Percentiles rank a stretch among this genome's conserved stretches.
These are phyloP conservation scores for Penicillium pancosmium DNA, from an alignment of 495 filamentous ascomycete species.

Conservation along the genomic window DNA sequence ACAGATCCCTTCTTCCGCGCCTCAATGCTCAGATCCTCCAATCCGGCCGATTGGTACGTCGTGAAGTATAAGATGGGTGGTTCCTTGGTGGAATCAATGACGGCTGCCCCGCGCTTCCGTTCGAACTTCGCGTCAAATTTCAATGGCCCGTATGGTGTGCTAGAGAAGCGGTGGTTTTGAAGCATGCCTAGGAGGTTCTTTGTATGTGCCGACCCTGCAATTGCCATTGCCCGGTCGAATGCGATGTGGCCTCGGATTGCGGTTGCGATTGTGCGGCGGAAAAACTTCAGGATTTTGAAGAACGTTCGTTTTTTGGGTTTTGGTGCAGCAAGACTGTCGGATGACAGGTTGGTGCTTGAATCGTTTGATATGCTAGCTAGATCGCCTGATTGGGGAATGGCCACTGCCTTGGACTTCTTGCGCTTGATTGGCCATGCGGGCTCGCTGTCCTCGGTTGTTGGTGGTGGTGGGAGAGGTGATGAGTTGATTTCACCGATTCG, in stretches of 20 bases:
- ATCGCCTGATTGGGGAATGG: conserved; percentile 16
- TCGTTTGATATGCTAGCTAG: conserved; percentile 14
- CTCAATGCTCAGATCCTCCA: conserved; percentile 38
- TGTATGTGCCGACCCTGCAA: conserved; percentile 65
- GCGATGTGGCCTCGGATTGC: conserved; percentile 69
- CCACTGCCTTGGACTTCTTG: conserved; percentile 35
- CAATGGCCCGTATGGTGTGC: conserved; percentile 62
- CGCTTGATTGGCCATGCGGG: conserved; percentile 31
- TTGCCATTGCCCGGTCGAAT: conserved; percentile 68
- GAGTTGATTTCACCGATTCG: conserved; percentile 84
- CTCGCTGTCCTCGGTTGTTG: conserved; percentile 43
- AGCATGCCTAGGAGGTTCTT: conserved; percentile 73
- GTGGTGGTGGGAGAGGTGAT: conserved; percentile 79
- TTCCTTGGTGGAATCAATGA: conserved; percentile 62
- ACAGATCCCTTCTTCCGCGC: conserved; percentile 45
- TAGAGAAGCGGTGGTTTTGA: conserved; percentile 43
- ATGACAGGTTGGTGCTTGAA: conserved; percentile 5
- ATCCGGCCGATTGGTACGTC: conserved; percentile 45
- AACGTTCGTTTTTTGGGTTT: conserved; percentile 49
- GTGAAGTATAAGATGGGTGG: conserved; percentile 46
- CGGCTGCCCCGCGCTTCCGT: conserved; percentile 72
- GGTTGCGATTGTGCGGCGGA: conserved; percentile 70
- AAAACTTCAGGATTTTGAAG: conserved; percentile 62
- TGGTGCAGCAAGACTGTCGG: background rate
- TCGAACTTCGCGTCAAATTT: conserved; percentile 73